These are phyloP conservation scores for Fusarium miscanthi DNA, from an alignment of 2,329 filamentous ascomycete genomes.

Conservation along the genomic window DNA sequence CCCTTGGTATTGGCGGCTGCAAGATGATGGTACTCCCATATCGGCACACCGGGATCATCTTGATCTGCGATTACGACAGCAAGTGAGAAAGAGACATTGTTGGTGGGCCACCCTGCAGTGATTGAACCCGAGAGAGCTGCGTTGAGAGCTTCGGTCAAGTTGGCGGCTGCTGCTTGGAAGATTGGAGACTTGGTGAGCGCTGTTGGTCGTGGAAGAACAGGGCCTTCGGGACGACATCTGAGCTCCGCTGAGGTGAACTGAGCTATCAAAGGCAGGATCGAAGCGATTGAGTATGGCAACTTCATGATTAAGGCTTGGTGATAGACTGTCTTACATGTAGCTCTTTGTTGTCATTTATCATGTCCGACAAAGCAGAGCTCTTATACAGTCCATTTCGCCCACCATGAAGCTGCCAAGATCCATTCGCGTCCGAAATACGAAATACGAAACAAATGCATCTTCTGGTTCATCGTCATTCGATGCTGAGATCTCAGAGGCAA, in stretches of 20 bases:
- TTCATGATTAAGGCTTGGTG: slow-evolving; percentile 2
- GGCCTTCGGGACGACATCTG: slow-evolving; percentile 46
- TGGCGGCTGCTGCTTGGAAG: slow-evolving; percentile 45
- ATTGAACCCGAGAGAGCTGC: slow-evolving; percentile 48
- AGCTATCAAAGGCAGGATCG: neutral
- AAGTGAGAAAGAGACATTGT: slow-evolving; percentile 55
- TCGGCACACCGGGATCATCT: slow-evolving; percentile 36
- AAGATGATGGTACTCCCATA: slow-evolving; percentile 58
- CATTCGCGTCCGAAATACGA: slow-evolving; percentile 23
- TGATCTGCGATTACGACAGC: slow-evolving; percentile 50
- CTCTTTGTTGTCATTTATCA: neutral
- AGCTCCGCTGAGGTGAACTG: slow-evolving; percentile 25
- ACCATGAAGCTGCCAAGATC: neutral
- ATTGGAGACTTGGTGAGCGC: slow-evolving; percentile 35
- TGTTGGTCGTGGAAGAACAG: slow-evolving; percentile 49
- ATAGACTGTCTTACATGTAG: neutral
- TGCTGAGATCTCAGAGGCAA: neutral
- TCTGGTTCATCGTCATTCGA: neutral
- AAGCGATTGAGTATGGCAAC: neutral
- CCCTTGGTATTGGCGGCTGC: slow-evolving; percentile 50
- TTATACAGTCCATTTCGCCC: neutral
- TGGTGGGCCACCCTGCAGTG: slow-evolving; percentile 49
- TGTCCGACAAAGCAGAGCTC: neutral
- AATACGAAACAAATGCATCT: neutral
- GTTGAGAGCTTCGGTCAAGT: slow-evolving; percentile 46